Percentiles rank a stretch among this genome's conserved stretches.
phyloP scores from a whole-genome alignment of 2,329 filamentous ascomycete genomes.

The Hyphodiscus sp. region DNA sequence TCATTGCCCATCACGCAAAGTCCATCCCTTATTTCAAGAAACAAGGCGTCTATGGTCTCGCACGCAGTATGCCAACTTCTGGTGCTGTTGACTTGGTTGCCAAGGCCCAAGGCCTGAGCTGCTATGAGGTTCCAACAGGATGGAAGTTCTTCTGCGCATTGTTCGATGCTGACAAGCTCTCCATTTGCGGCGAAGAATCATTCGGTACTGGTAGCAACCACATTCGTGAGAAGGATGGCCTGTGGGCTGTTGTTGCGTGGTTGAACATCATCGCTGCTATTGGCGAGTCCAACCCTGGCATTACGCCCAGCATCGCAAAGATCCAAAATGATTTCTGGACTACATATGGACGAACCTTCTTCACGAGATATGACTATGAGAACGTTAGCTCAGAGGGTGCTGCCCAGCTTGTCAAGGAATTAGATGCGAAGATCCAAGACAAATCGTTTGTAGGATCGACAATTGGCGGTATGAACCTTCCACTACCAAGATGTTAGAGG shows the following conservation, averaged over 20 bases:
- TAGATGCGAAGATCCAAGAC: slow-evolving; percentile 72
- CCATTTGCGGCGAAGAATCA: slow-evolving; percentile 97
- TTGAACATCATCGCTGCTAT: slow-evolving; percentile 97
- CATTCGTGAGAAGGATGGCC: slow-evolving; percentile 96
- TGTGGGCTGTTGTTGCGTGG: slow-evolving; percentile 97
- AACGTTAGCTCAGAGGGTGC: slow-evolving; percentile 87
- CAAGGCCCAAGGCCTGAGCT: slow-evolving; percentile 83
- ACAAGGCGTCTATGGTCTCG: slow-evolving; percentile 90
- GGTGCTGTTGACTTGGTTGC: slow-evolving; percentile 93
- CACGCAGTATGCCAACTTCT: slow-evolving; percentile 95
- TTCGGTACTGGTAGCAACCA: slow-evolving; percentile 98
- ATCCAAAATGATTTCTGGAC: slow-evolving; percentile 98
- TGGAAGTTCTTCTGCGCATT: slow-evolving; percentile 99
- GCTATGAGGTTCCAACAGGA: slow-evolving; percentile 95
- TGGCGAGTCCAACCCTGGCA: slow-evolving; percentile 70
- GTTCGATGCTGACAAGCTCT: slow-evolving; percentile 91
- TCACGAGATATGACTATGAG: slow-evolving; percentile 98
- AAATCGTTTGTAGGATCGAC: slow-evolving; percentile 73
- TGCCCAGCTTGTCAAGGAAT: slow-evolving; percentile 77
- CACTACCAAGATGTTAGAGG: slow-evolving; percentile 14
- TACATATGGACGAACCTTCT: slow-evolving; percentile 94
- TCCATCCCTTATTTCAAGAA: slow-evolving; percentile 98
- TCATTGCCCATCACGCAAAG: slow-evolving; percentile 94
- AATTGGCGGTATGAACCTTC: slow-evolving; percentile 53
- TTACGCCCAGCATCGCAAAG: slow-evolving; percentile 85